phyloP scores from a whole-genome alignment of 306 rosid genomes.

The Cicer pinnatifidum region DNA sequence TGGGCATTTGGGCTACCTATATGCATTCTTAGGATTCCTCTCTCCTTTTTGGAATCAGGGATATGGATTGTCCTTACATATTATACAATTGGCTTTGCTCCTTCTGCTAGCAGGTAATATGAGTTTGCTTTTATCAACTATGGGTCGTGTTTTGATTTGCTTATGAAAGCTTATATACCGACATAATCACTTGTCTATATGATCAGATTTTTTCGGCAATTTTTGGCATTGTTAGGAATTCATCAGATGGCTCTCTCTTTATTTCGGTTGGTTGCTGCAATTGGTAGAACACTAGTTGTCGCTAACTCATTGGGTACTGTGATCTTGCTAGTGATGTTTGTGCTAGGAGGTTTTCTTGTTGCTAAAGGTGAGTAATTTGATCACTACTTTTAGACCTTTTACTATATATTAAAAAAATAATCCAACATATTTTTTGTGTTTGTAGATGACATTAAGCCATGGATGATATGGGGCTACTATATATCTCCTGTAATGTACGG shows the following conservation, averaged over 20 bases:
- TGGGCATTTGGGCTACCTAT: slow-evolving; percentile 82
- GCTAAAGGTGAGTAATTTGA: slow-evolving; percentile 51
- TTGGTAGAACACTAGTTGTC: slow-evolving; percentile 59
- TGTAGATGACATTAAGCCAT: slow-evolving; percentile 67
- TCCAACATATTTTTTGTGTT: neutral
- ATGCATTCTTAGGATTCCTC: slow-evolving; percentile 76
- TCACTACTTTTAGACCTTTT: neutral
- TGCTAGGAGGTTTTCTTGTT: slow-evolving; percentile 68
- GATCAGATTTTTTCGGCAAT: slow-evolving; percentile 61
- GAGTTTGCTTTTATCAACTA: slow-evolving; percentile 24
- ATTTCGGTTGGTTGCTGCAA: slow-evolving; percentile 62
- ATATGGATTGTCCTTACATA: slow-evolving; percentile 75
- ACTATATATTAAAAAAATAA: too few species aligned
- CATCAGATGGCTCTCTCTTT: slow-evolving; percentile 72
- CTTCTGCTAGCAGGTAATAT: slow-evolving; percentile 66
- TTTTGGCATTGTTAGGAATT: slow-evolving; percentile 56
- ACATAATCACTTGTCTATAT: neutral
- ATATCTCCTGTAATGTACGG: slow-evolving; percentile 84
- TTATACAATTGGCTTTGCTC: slow-evolving; percentile 84
- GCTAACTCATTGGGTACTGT: slow-evolving; percentile 59
- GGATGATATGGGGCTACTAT: slow-evolving; percentile 84
- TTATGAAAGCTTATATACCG: slow-evolving; percentile 4
- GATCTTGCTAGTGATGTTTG: slow-evolving; percentile 50
- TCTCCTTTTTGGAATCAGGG: slow-evolving; percentile 66
- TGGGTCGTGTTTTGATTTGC: neutral